Evolutionary conservation across 139 green algal species (phyloP).

Genomic region (Diplosphaera chodatii): DNA sequence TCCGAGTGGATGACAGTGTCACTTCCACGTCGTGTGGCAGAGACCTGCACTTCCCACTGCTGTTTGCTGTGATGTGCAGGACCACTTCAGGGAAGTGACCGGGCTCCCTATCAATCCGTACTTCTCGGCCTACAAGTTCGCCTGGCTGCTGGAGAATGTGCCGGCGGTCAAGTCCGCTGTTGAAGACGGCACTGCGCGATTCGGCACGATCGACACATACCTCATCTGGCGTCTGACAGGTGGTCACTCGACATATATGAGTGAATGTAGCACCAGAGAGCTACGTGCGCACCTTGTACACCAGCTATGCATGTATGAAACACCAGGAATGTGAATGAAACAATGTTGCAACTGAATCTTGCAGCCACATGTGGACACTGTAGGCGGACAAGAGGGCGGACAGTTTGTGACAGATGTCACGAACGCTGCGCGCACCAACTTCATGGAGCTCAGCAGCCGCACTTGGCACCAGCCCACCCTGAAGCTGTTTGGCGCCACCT

Average conservation of each 20-base stretch:
- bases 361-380: no score
- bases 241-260: no score
- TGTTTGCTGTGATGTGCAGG: slow-evolving; percentile 21
- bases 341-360: no score
- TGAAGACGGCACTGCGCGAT: slow-evolving; percentile 24
- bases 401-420: slow-evolving; percentile 86
- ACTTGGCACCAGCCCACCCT: slow-evolving; percentile 71
- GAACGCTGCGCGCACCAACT: slow-evolving; percentile 86
- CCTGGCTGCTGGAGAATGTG: slow-evolving; percentile 88
- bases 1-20: no score
- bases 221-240: slow-evolving; percentile 92
- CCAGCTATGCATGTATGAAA: no score
- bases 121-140: slow-evolving; percentile 91
- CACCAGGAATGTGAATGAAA: no score
- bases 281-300: no score
- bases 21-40: no score
- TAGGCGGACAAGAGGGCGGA: slow-evolving; percentile 41
- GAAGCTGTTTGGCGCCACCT: slow-evolving; percentile 51
- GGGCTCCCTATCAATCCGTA: slow-evolving; percentile 93
- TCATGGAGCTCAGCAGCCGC: slow-evolving; percentile 81
- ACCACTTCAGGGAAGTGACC: slow-evolving; percentile 66
- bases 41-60: no score
- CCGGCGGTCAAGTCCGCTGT: slow-evolving; percentile 52
- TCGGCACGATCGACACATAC: slow-evolving; percentile 97
- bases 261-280: no score